Evolutionary conservation across 768 basidiomycete genomes (phyloP).

Genomic region (Psilocybe cyanescens): DNA sequence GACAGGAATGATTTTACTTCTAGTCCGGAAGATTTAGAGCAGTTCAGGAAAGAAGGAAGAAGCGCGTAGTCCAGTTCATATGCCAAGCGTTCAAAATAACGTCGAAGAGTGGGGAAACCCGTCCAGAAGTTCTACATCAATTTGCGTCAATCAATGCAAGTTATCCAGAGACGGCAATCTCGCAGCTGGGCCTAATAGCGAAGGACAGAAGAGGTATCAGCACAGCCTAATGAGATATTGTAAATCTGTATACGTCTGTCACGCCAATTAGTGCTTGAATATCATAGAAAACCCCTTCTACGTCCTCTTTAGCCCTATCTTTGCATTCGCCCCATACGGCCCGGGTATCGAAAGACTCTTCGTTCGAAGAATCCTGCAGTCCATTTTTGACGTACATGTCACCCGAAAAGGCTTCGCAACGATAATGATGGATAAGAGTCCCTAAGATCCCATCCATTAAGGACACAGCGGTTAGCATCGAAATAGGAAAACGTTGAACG

Average conservation of each 20-base stretch:
- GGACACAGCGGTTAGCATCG: conserved; percentile 56
- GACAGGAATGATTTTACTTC: not conserved
- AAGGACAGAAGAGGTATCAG: not conserved
- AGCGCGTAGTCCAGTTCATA: not conserved
- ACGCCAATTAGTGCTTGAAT: conserved; percentile 37
- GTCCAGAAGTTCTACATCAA: not conserved
- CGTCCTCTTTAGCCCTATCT: conserved; percentile 31
- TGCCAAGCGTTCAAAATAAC: not conserved
- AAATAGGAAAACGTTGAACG: conserved; percentile 53
- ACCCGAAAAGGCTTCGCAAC: conserved; percentile 22
- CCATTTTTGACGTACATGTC: not conserved
- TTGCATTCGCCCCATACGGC: conserved; percentile 7
- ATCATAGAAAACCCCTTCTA: conserved; percentile 41
- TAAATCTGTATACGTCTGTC: conserved; percentile 36
- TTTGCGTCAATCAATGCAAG: not conserved
- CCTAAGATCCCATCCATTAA: conserved; percentile 48
- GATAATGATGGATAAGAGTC: conserved; percentile 40
- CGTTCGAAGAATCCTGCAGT: not conserved
- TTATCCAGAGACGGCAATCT: conserved; percentile 13
- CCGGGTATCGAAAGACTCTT: not conserved
- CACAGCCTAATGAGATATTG: not conserved
- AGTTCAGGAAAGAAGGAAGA: not conserved
- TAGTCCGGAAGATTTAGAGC: not conserved
- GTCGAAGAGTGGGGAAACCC: not conserved
- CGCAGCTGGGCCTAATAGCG: conserved; percentile 13